Conservation (phyloP, 164 flowering plant species). For the Stephania japonica region DNA sequence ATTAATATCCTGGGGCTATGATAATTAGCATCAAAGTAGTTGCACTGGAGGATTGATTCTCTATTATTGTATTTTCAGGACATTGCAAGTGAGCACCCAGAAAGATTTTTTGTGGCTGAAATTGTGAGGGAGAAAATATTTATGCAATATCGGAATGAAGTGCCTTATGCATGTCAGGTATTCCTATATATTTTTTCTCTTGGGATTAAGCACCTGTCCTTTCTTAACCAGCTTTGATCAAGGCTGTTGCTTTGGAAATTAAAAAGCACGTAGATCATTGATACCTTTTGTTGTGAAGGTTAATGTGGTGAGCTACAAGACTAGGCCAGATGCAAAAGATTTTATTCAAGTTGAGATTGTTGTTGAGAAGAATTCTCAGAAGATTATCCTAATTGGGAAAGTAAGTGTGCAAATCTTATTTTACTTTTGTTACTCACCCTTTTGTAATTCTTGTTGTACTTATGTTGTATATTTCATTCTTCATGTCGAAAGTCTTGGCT, state of each 20-base stretch:
- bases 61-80: slow-evolving; percentile 45
- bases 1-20: neutral
- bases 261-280: neutral
- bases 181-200: neutral
- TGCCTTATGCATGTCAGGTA: slow-evolving; percentile 99
- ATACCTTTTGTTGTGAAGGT: slow-evolving; percentile 39
- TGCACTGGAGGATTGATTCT: neutral
- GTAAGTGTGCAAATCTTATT: slow-evolving; percentile 26
- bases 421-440: neutral
- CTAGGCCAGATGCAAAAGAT: slow-evolving; percentile 83
- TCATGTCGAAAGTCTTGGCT: neutral
- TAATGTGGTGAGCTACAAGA: slow-evolving; percentile 79
- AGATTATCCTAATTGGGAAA: slow-evolving; percentile 91
- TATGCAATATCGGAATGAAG: slow-evolving; percentile 86
- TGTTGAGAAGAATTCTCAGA: slow-evolving; percentile 87
- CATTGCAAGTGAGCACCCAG: slow-evolving; percentile 97
- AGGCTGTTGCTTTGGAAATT: neutral
- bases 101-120: slow-evolving; percentile 90
- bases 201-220: neutral
- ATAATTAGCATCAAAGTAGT: neutral
- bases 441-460: neutral
- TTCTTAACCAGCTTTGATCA: neutral
- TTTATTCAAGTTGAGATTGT: slow-evolving; percentile 89
- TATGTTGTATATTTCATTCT: neutral
- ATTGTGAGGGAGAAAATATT: slow-evolving; percentile 96